Evolutionary conservation across 495 filamentous ascomycete species (phyloP).

Genomic region (Aspergillus mulundensis): DNA sequence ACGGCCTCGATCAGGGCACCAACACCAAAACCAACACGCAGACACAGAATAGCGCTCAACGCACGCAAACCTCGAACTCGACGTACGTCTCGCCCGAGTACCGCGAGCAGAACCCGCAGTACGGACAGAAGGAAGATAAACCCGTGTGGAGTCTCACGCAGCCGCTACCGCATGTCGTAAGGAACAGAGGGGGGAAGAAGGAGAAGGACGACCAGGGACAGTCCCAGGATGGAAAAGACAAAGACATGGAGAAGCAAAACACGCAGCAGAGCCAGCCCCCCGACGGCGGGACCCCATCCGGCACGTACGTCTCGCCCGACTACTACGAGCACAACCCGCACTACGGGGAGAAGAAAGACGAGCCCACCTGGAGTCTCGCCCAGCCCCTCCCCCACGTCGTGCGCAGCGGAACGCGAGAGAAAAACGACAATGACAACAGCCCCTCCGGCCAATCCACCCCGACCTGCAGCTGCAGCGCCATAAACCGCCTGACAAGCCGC

Average conservation of each 20-base stretch:
- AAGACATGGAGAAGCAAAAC: too few relatives aligned
- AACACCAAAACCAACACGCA: too few relatives aligned
- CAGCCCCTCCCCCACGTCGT: constrained; percentile 30
- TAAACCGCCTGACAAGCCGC: too few relatives aligned
- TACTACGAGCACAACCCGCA: constrained; percentile 21
- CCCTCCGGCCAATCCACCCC: too few relatives aligned
- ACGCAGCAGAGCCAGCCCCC: too few relatives aligned
- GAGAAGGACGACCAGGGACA: not conserved
- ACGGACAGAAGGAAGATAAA: constrained; percentile 12
- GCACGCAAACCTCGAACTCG: too few relatives aligned
- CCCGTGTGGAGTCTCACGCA: constrained; percentile 30
- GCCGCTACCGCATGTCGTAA: constrained; percentile 28
- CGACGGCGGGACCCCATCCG: too few relatives aligned
- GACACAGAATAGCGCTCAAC: too few relatives aligned
- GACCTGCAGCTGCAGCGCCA: too few relatives aligned
- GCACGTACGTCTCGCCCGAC: constrained; percentile 20
- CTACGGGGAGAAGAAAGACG: constrained; percentile 16
- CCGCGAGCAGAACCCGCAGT: constrained; percentile 19
- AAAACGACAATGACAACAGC: not conserved
- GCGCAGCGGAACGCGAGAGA: constrained; percentile 23
- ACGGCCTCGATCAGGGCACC: too few relatives aligned
- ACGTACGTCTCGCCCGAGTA: constrained; percentile 24
- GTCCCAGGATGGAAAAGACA: too few relatives aligned
- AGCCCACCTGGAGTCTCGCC: constrained; percentile 28
- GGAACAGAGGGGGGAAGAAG: constrained; percentile 22